Percentiles rank a stretch among this genome's conserved stretches.
Conservation (phyloP, 495 filamentous ascomycete genomes). For the Aspergillus nanangensis region DNA sequence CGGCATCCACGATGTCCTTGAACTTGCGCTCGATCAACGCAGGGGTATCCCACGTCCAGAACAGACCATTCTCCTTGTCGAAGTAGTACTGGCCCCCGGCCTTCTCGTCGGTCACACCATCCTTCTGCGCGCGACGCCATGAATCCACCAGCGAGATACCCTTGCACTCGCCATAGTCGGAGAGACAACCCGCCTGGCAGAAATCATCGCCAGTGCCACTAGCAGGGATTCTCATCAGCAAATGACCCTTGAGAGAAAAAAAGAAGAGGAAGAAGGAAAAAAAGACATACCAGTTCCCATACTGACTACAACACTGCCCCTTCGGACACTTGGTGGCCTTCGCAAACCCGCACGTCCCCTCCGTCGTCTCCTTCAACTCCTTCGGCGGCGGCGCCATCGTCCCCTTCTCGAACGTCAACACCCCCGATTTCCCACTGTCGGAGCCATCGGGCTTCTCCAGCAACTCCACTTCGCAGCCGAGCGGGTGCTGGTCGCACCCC, state of each 20-base stretch:
- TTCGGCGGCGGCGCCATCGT: slow-evolving; percentile 43
- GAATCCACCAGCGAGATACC: slow-evolving; percentile 33
- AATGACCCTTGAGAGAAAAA: neutral
- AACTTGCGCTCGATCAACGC: slow-evolving; percentile 61
- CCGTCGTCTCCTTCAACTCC: slow-evolving; percentile 44
- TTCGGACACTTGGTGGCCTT: slow-evolving; percentile 27
- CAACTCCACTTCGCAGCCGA: slow-evolving; percentile 58
- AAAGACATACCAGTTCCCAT: slow-evolving; percentile 34
- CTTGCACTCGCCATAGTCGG: slow-evolving; percentile 42
- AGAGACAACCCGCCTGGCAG: slow-evolving; percentile 34
- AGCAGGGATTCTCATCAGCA: neutral
- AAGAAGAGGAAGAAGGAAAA: neutral
- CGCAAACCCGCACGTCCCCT: slow-evolving; percentile 26
- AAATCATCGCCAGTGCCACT: slow-evolving; percentile 30
- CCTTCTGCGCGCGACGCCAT: slow-evolving; percentile 43
- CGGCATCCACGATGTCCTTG: slow-evolving; percentile 50
- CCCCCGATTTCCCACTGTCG: slow-evolving; percentile 59
- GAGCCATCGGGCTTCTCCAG: slow-evolving; percentile 62
- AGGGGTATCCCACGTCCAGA: slow-evolving; percentile 75
- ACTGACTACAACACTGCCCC: slow-evolving; percentile 33
- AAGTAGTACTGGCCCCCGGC: slow-evolving; percentile 67
- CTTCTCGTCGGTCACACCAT: slow-evolving; percentile 54
- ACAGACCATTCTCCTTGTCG: slow-evolving; percentile 54
- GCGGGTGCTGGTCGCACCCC: slow-evolving; percentile 38
- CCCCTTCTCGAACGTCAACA: slow-evolving; percentile 49